phyloP scores from a whole-genome alignment of 2,329 filamentous ascomycete species.

The Nemania serpens region DNA sequence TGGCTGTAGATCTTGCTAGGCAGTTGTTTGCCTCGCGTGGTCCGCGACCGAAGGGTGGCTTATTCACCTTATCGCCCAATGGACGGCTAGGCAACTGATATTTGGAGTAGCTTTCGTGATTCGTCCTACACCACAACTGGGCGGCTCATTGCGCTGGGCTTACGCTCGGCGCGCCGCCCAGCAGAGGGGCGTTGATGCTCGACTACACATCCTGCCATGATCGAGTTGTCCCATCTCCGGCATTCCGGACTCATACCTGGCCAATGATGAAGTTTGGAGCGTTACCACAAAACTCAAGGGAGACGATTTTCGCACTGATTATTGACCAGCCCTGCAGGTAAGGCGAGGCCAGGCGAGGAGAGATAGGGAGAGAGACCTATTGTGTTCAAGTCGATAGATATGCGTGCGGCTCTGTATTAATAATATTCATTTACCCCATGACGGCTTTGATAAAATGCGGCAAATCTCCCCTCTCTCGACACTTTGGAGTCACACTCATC shows the following conservation, averaged over 20 bases:
- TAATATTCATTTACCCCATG: not conserved
- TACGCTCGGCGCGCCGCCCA: constrained; percentile 1
- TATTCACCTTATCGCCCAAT: not conserved
- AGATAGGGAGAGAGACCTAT: too few relatives aligned
- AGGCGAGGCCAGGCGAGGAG: too few relatives aligned
- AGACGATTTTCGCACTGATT: not conserved
- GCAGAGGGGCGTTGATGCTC: not conserved
- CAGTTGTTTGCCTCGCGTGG: constrained; percentile 17
- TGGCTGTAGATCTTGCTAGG: constrained; percentile 5
- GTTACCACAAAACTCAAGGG: not conserved
- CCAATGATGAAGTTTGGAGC: not conserved
- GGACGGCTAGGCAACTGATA: not conserved
- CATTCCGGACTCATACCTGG: not conserved
- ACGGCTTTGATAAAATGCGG: constrained; percentile 1
- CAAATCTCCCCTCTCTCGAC: not conserved
- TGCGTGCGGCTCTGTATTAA: constrained; percentile 8
- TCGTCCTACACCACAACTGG: constrained; percentile 13
- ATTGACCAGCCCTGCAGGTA: too few relatives aligned
- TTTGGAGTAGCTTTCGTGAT: constrained; percentile 7
- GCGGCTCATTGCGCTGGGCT: constrained; percentile 11
- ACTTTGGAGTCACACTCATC: not conserved
- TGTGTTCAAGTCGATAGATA: too few relatives aligned
- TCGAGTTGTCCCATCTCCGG: not conserved
- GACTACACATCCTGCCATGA: not conserved
- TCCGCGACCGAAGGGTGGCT: constrained; percentile 8